Evolutionary conservation across 495 filamentous ascomycete species (phyloP).

Genomic region (Cercophora samala): DNA sequence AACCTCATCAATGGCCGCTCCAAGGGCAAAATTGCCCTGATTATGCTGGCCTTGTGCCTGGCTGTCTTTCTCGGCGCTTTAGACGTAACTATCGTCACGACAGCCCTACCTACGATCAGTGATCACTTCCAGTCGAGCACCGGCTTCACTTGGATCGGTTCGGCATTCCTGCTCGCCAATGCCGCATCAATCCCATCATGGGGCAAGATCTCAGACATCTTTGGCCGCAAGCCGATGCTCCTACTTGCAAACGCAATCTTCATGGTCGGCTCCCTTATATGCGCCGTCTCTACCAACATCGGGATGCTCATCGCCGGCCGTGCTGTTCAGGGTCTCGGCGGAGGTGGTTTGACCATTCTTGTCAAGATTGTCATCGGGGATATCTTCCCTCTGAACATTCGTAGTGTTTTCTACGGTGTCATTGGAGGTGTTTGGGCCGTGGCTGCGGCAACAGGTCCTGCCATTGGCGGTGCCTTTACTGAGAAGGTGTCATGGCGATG

Average conservation of each 20-base stretch:
- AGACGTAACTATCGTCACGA: not conserved
- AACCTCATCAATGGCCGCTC: not conserved
- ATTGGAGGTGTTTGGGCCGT: not conserved
- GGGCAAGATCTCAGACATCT: slow-evolving; percentile 1
- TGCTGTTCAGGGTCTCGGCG: not conserved
- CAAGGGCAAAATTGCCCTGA: not conserved
- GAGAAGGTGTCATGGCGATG: slow-evolving; percentile 3
- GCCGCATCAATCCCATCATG: not conserved
- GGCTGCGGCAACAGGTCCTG: not conserved
- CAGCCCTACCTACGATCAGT: not conserved
- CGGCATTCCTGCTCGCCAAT: not conserved
- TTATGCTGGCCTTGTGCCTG: not conserved
- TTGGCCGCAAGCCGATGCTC: not conserved
- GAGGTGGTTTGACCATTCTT: not conserved
- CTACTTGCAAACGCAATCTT: not conserved
- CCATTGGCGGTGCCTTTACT: not conserved
- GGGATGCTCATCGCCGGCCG: not conserved
- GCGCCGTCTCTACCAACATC: not conserved
- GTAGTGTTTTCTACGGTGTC: not conserved
- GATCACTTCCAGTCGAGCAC: not conserved
- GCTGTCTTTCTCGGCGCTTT: slow-evolving; percentile 1
- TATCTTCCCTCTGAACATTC: not conserved
- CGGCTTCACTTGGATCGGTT: not conserved
- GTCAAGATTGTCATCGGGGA: not conserved
- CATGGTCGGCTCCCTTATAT: not conserved